Percentiles rank a stretch among this genome's conserved stretches.
phyloP scores from a whole-genome alignment of 805 yeast genomes.

The Metschnikowia lochheadii region DNA sequence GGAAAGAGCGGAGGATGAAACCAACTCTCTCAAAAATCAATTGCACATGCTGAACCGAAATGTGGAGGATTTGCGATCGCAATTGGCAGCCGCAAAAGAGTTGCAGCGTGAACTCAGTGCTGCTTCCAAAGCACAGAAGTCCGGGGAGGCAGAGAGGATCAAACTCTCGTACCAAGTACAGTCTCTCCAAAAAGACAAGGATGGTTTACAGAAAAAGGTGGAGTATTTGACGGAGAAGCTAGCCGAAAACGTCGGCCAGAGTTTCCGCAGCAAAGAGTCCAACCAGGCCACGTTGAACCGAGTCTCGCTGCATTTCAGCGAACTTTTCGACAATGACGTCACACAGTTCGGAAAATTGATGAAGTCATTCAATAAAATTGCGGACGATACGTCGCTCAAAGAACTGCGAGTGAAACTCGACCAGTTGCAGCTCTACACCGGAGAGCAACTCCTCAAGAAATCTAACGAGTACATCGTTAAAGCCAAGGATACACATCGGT shows the following conservation, averaged over 20 bases:
- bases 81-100: constrained; percentile 7
- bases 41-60: constrained; percentile 9
- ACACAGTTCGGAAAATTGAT: constrained; percentile 49
- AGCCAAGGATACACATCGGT: constrained; percentile 35
- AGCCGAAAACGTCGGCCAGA: constrained; percentile 18
- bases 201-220: constrained; percentile 31
- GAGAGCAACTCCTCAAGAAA: constrained; percentile 8
- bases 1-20: constrained; percentile 6
- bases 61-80: constrained; percentile 11
- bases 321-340: constrained; percentile 38
- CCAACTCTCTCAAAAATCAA: constrained; percentile 10
- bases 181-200: constrained; percentile 35
- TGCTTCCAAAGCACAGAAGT: constrained; percentile 38
- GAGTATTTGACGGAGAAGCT: constrained; percentile 38
- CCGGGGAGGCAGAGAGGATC: constrained; percentile 42
- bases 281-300: constrained; percentile 17
- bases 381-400: constrained; percentile 55
- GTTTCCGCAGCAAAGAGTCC: background rate
- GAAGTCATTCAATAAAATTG: constrained; percentile 46
- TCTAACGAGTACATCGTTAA: background rate
- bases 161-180: constrained; percentile 40
- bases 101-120: constrained; percentile 17
- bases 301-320: constrained; percentile 41
- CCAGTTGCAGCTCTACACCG: constrained; percentile 27
- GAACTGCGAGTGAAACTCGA: constrained; percentile 54